These are phyloP conservation scores for Beauveria sp. DNA, from an alignment of 2,329 filamentous ascomycete species.

Conservation along the genomic window DNA sequence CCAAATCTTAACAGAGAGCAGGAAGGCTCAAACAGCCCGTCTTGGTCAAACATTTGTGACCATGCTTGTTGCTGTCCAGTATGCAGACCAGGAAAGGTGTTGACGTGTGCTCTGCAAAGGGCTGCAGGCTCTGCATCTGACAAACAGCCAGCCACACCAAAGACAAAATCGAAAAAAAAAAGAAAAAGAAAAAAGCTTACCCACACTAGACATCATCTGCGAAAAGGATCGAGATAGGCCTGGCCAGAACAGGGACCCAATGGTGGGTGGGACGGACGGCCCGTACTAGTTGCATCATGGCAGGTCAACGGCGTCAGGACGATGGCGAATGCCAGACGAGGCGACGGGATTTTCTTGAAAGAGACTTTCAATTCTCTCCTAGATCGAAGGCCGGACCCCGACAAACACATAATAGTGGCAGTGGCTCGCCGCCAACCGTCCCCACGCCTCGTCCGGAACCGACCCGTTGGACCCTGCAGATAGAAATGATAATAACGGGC, in stretches of 20 bases:
- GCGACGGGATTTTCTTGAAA: not conserved
- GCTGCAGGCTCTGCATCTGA: not conserved
- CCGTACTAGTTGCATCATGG: slow-evolving; percentile 1
- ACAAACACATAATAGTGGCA: not conserved
- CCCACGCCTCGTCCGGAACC: not conserved
- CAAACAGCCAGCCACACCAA: not conserved
- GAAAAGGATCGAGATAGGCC: slow-evolving; percentile 3
- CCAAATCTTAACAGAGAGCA: not conserved
- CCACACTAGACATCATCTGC: not conserved
- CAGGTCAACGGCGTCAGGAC: not conserved
- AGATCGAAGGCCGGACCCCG: not conserved
- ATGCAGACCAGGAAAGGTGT: not conserved
- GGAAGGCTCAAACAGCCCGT: not conserved
- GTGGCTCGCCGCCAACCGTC: not conserved
- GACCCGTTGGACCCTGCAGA: not conserved
- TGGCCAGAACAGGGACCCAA: not conserved
- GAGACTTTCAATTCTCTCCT: not conserved
- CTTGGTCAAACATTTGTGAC: not conserved
- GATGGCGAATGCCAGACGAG: not conserved
- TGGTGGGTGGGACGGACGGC: slow-evolving; percentile 7
- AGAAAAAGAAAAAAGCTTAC: not conserved
- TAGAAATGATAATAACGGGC: not conserved
- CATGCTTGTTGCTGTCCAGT: not conserved
- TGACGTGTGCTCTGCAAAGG: not conserved
- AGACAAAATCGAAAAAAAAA: not conserved